Conservation (phyloP, 176 grass and related monocot genomes). For the Musa acuminata region DNA sequence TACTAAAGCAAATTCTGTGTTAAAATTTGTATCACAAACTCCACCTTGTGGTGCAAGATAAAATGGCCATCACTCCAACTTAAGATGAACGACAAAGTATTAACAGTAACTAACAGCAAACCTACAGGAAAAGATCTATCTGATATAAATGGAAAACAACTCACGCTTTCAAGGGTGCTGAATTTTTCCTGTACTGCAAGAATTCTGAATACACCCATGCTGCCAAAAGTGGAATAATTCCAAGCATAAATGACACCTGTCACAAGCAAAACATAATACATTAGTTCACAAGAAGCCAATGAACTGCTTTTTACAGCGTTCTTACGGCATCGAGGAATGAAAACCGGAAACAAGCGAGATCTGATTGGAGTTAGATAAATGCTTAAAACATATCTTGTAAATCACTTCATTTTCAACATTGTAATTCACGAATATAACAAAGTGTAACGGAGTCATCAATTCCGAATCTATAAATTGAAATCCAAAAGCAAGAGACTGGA, state of each 20-base stretch:
- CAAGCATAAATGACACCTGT: slow-evolving; percentile 68
- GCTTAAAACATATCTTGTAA: background rate
- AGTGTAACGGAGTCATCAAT: background rate
- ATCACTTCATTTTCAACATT: background rate
- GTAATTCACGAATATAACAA: background rate
- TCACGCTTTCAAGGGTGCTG: slow-evolving; percentile 60
- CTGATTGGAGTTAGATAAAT: background rate
- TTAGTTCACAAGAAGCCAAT: background rate
- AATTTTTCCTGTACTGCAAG: slow-evolving; percentile 52
- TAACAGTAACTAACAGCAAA: background rate
- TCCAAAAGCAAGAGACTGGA: background rate
- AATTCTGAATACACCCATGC: slow-evolving; percentile 72
- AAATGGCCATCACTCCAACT: too few relatives aligned
- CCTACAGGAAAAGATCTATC: background rate
- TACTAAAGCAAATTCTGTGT: too few relatives aligned
- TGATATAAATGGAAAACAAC: slow-evolving; percentile 22
- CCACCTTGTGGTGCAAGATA: too few relatives aligned
- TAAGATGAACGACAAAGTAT: background rate
- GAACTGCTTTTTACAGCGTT: background rate
- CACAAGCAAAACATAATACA: slow-evolving; percentile 15
- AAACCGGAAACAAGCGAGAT: background rate
- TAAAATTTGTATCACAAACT: too few relatives aligned
- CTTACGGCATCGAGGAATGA: background rate
- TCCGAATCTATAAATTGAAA: background rate
- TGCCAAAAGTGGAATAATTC: slow-evolving; percentile 64